A percentile compares a stretch with the other conserved stretches of the same genome.
Conservation (phyloP, 2,329 filamentous ascomycete species). For the Teratosphaeria epicoccoides region DNA sequence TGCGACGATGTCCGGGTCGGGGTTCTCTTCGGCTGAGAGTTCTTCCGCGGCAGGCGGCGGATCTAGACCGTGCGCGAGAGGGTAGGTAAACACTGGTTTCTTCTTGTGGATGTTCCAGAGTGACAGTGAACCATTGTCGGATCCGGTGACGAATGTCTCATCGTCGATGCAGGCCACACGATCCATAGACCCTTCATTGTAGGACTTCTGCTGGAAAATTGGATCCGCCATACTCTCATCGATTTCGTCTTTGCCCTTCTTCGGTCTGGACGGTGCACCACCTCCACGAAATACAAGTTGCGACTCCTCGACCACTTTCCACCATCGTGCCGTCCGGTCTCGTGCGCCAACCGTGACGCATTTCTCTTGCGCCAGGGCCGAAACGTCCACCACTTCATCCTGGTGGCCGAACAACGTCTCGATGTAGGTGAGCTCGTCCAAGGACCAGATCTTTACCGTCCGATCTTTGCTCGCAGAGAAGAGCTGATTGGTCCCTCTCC, state of each 20-base stretch:
- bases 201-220: slow-evolving; percentile 32
- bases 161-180: slow-evolving; percentile 82
- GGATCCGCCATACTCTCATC: slow-evolving; percentile 24
- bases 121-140: slow-evolving; percentile 76
- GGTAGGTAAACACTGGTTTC: slow-evolving; percentile 74
- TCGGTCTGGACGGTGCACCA: slow-evolving; percentile 31
- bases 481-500: slow-evolving; percentile 63
- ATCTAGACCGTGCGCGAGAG: slow-evolving; percentile 77
- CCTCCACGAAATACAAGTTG: slow-evolving; percentile 92
- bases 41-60: slow-evolving; percentile 51
- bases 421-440: slow-evolving; percentile 85
- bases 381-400: slow-evolving; percentile 76
- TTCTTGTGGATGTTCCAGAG: slow-evolving; percentile 91
- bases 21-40: slow-evolving; percentile 61
- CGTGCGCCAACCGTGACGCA: slow-evolving; percentile 84
- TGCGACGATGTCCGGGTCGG: slow-evolving; percentile 43
- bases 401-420: slow-evolving; percentile 96
- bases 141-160: slow-evolving; percentile 82
- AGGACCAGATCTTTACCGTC: slow-evolving; percentile 89
- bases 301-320: slow-evolving; percentile 93
- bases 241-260: slow-evolving; percentile 10
- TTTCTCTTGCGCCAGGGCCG: slow-evolving; percentile 71
- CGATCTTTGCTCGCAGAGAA: slow-evolving; percentile 86
- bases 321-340: slow-evolving; percentile 82
- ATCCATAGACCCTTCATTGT: slow-evolving; percentile 74